These are phyloP conservation scores for Magnaporthiopsis poae DNA, from an alignment of 2,329 filamentous ascomycete species.

Conservation along the genomic window DNA sequence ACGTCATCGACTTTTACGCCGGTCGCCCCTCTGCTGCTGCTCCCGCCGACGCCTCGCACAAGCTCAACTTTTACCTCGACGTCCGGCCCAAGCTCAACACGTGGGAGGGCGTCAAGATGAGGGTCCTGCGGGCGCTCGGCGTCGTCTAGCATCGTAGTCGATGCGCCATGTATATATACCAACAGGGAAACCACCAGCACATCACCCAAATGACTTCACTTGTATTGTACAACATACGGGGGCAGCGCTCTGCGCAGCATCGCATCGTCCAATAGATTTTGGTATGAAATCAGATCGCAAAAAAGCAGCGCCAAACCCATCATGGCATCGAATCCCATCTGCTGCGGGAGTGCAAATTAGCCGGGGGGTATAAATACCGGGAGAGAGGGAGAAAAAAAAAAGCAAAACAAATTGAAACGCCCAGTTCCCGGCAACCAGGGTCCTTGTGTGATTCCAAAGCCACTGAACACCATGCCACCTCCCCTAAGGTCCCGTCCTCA, in stretches of 20 bases:
- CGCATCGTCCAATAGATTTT: not conserved
- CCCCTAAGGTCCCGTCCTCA: not conserved
- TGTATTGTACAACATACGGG: not conserved
- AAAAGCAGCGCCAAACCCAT: not conserved
- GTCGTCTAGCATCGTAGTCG: slow-evolving; percentile 27
- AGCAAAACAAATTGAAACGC: not conserved
- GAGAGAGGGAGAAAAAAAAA: not conserved
- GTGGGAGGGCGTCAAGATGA: slow-evolving; percentile 60
- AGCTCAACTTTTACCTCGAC: slow-evolving; percentile 54
- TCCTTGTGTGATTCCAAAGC: not conserved
- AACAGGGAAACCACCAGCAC: not conserved
- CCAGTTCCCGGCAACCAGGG: not conserved
- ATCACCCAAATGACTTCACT: not conserved
- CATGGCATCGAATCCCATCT: not conserved
- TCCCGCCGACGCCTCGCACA: not conserved
- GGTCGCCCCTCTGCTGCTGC: slow-evolving; percentile 38
- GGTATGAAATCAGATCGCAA: not conserved
- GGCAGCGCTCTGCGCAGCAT: not conserved
- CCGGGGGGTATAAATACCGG: not conserved
- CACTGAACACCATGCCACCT: not conserved
- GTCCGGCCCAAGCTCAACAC: slow-evolving; percentile 60
- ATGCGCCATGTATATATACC: not conserved
- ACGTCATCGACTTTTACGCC: slow-evolving; percentile 96
- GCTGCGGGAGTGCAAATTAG: not conserved
- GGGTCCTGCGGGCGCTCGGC: slow-evolving; percentile 40